A percentile compares a stretch with the other conserved stretches of the same genome.
Conservation (phyloP, 768 basidiomycete species). For the Stropharia rugosoannulata region DNA sequence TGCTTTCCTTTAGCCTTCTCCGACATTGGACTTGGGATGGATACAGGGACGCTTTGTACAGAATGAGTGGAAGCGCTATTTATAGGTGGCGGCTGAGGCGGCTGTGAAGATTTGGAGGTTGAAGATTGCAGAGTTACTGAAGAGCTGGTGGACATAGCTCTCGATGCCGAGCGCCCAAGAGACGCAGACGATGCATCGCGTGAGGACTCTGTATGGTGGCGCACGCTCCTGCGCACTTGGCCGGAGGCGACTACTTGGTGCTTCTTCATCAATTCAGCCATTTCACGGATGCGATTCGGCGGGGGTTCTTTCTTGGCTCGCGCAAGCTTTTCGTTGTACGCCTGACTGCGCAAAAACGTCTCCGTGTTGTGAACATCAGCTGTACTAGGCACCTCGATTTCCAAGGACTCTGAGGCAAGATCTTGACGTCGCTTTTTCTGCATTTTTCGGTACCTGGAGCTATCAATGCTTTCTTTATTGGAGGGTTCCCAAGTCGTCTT, state of each 20-base stretch:
- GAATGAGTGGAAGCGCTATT: neutral
- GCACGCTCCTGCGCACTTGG: conserved; percentile 12
- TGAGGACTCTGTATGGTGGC: conserved; percentile 20
- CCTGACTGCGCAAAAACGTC: conserved; percentile 44
- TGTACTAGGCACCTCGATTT: conserved; percentile 38
- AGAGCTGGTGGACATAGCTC: conserved; percentile 3
- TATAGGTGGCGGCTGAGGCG: neutral
- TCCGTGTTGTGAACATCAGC: conserved; percentile 42
- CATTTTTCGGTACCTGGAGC: conserved; percentile 28
- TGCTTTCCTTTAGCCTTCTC: conserved; percentile 4
- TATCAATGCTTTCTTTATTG: conserved; percentile 16
- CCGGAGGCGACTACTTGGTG: conserved; percentile 13
- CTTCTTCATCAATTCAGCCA: conserved; percentile 18
- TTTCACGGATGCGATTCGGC: conserved; percentile 17
- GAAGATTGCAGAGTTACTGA: conserved; percentile 4
- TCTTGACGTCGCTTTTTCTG: conserved; percentile 28
- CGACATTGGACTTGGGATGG: neutral
- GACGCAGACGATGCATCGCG: conserved; percentile 11
- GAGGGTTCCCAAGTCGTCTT: conserved; percentile 51
- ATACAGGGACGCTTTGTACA: neutral
- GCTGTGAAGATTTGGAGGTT: neutral
- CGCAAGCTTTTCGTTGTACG: conserved; percentile 42
- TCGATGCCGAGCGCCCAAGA: conserved; percentile 5
- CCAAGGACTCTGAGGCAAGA: conserved; percentile 29
- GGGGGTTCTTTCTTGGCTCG: conserved; percentile 1